phyloP scores from a whole-genome alignment of 495 filamentous ascomycete genomes.

The Parmelia sp. region DNA sequence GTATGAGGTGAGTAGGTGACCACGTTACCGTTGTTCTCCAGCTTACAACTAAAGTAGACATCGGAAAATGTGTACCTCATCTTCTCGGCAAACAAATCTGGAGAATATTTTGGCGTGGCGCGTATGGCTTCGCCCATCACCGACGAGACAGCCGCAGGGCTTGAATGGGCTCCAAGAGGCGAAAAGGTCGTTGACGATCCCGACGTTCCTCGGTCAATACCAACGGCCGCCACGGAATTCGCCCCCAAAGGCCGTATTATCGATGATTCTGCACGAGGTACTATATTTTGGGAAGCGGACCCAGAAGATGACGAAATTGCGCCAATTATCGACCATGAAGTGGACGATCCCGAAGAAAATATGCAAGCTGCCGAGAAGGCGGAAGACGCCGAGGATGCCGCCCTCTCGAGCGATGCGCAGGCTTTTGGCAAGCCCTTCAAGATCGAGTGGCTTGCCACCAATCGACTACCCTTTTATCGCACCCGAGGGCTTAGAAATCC shows the following conservation, averaged over 20 bases:
- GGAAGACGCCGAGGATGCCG: conserved; percentile 37
- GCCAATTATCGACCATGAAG: conserved; percentile 34
- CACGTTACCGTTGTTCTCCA: conserved; percentile 1
- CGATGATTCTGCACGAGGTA: conserved; percentile 84
- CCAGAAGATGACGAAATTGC: conserved; percentile 42
- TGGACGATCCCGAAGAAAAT: conserved; percentile 37
- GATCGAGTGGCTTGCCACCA: conserved; percentile 86
- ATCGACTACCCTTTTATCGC: conserved; percentile 81
- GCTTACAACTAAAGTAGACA: conserved; percentile 41
- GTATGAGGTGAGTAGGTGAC: conserved; percentile 57
- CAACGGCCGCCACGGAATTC: conserved; percentile 70
- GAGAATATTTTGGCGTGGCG: conserved; percentile 95
- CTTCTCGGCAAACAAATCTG: conserved; percentile 97
- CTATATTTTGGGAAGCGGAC: conserved; percentile 95
- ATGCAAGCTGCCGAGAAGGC: conserved; percentile 28
- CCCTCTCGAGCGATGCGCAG: conserved; percentile 41
- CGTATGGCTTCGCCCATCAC: conserved; percentile 83
- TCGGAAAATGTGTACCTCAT: conserved; percentile 89
- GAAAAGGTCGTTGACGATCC: conserved; percentile 51
- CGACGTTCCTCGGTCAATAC: conserved; percentile 64
- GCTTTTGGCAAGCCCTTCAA: conserved; percentile 89
- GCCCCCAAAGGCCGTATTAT: conserved; percentile 86
- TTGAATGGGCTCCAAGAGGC: conserved; percentile 54
- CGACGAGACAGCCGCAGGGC: conserved; percentile 61
- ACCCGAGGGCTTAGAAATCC: conserved; percentile 87